Evolutionary conservation across 306 rosid genomes (phyloP), one percentile per base, ranked within the genome.

Genomic region (Alnus glutinosa): DNA sequence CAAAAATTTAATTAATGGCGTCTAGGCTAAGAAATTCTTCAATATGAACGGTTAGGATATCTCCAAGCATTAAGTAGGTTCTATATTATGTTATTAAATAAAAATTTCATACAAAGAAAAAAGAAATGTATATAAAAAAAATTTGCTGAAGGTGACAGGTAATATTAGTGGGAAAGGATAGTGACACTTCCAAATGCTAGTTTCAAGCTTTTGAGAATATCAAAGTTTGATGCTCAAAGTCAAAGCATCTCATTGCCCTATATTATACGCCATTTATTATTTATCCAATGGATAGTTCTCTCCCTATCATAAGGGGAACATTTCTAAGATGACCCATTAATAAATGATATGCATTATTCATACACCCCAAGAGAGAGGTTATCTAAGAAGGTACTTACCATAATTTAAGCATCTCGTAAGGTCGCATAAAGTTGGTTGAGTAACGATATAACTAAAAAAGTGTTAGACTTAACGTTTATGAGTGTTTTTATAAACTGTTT

Each of bases 241-340:
- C 72, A 68, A 68, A 42, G 72, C 51, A 42, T 68, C 72, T 68
- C 50, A 34, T 64, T 64, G 70, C 5, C 70, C 48, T 37, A 64
- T 64, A 36, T 32, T 10, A 59, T 59, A 2, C 7, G 34, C 3
- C 5, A 59, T 59, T 8, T 10, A 10, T 3, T 28, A 59, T 59
- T 19, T 10, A 23, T 59, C 66, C 7, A 28, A 28, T 59, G 66
- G 7, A 59, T 59, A 19, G 66, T 19, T 59, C 66, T 59, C 10
- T 36, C 10, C 23, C 13, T 14, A 2, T 15, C 23, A 18, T 14
- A 36, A 64, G 50, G 50, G 50, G 72, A 63, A 63, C 19, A 32
- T 63, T 63, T 63, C 70, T 34, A 14, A 34, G 19, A 34, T 63
- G 46, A 63, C 19, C 10, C 70, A 12, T 34, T 63, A 8, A 32